These are phyloP conservation scores for Camellia sinensis DNA, from an alignment of 148 eudicot species.

Conservation along the genomic window DNA sequence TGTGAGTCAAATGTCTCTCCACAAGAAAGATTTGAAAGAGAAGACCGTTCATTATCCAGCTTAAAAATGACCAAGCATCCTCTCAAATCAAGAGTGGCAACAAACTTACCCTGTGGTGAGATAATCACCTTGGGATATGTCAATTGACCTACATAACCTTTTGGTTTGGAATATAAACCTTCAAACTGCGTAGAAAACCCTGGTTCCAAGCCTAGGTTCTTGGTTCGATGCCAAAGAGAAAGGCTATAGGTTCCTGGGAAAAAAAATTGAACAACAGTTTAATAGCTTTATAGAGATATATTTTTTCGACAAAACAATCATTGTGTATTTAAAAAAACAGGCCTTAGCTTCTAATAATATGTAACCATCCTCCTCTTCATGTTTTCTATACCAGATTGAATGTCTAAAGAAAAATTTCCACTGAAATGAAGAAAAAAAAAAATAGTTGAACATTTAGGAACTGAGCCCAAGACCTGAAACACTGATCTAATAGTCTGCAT, in stretches of 20 bases:
- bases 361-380: background rate
- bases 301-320: background rate
- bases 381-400: background rate
- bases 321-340: background rate
- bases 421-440: background rate
- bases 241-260: constrained; percentile 58
- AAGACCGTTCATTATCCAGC: constrained; percentile 37
- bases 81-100: constrained; percentile 70
- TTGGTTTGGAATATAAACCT: constrained; percentile 56
- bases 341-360: background rate
- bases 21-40: constrained; percentile 41
- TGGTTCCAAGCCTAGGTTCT: constrained; percentile 39
- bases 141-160: constrained; percentile 47
- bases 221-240: constrained; percentile 61
- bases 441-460: background rate
- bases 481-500: background rate
- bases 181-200: constrained; percentile 51
- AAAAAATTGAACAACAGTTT: background rate
- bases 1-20: constrained; percentile 30
- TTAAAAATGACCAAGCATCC: constrained; percentile 63
- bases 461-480: background rate
- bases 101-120: constrained; percentile 66
- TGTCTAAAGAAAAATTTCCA: background rate
- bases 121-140: constrained; percentile 73
- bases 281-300: background rate